These are phyloP conservation scores for Suillus plorans DNA, from an alignment of 768 basidiomycete genomes.

Conservation along the genomic window DNA sequence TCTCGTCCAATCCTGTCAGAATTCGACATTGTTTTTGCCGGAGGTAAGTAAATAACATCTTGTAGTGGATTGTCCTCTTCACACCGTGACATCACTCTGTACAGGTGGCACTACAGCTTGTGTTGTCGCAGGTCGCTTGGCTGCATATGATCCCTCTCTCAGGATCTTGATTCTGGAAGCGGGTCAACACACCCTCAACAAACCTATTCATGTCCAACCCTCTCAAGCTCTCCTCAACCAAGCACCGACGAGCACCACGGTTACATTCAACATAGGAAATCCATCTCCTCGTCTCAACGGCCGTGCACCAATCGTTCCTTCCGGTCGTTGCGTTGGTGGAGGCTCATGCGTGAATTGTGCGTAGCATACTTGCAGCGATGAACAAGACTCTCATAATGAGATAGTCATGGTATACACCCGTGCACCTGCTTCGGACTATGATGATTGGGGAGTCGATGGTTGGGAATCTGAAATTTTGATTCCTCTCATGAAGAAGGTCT, in stretches of 20 bases:
- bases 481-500: neutral
- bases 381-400: neutral
- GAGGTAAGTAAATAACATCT: too few relatives aligned
- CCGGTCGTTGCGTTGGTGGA: neutral
- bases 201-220: neutral
- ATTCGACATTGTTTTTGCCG: too few relatives aligned
- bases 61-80: too few relatives aligned
- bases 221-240: neutral
- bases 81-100: too few relatives aligned
- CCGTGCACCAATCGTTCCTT: neutral
- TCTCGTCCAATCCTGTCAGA: too few relatives aligned
- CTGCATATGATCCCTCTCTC: too few relatives aligned
- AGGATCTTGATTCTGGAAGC: too few relatives aligned
- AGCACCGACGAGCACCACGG: neutral
- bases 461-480: neutral
- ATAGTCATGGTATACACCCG: neutral
- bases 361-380: neutral
- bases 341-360: neutral
- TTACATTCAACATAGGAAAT: neutral
- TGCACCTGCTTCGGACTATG: neutral
- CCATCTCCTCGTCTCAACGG: neutral
- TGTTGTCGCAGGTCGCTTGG: too few relatives aligned
- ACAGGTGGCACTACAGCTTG: too few relatives aligned
- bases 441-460: neutral
- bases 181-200: neutral